Evolutionary conservation across 108 stramenopile genomes (phyloP).

Genomic region (Aurantiochytrium sp.): DNA sequence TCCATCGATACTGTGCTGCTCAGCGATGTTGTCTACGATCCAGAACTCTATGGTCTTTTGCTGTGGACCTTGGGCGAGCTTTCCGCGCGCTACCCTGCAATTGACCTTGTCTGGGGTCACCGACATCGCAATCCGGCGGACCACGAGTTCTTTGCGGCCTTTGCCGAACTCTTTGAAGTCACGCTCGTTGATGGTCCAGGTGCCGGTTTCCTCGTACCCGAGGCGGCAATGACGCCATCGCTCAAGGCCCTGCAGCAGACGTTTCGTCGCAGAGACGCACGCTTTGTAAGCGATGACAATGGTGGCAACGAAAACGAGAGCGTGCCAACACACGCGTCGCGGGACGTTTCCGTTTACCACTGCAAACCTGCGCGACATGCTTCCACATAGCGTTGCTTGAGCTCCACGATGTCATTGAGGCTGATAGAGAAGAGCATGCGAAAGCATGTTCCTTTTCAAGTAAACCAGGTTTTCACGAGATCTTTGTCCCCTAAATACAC

Average conservation of each 20-base stretch:
- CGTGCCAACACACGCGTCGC: not conserved
- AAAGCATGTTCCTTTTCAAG: no score
- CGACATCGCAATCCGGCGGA: not conserved
- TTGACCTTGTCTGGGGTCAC: not conserved
- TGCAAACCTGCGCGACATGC: not conserved
- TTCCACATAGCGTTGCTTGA: no score
- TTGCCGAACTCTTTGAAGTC: not conserved
- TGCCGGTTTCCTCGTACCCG: not conserved
- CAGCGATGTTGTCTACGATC: conserved; percentile 10
- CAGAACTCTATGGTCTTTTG: not conserved
- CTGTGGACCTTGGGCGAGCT: not conserved
- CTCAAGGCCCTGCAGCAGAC: not conserved
- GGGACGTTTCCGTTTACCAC: not conserved
- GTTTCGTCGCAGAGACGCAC: no score
- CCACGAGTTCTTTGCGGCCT: not conserved
- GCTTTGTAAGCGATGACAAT: not conserved
- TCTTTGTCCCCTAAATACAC: not conserved
- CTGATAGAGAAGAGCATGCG: no score
- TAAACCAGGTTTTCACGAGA: no score
- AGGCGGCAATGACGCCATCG: not conserved
- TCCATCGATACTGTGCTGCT: not conserved
- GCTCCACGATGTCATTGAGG: no score
- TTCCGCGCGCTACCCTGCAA: not conserved
- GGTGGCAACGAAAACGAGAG: not conserved
- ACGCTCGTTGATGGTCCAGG: not conserved